Evolutionary conservation across 2,329 filamentous ascomycete genomes (phyloP).

Genomic region (Paecilomyces dactylethromorphus): DNA sequence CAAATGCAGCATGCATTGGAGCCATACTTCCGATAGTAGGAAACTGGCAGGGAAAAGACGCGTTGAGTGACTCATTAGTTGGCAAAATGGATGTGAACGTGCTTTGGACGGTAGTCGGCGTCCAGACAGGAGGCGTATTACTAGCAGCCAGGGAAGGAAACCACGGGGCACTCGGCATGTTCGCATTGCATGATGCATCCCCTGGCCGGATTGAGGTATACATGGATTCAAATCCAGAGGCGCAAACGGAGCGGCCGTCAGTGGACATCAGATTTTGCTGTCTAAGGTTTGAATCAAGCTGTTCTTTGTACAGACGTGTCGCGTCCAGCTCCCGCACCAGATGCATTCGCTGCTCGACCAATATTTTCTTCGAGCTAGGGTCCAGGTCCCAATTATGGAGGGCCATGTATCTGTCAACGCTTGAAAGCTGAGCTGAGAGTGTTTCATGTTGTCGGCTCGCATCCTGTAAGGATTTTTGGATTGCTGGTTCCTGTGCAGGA

Average conservation of each 20-base stretch:
- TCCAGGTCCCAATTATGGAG: conserved; percentile 32
- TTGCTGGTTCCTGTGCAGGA: conserved; percentile 7
- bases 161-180: neutral
- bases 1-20: neutral
- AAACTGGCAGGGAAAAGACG: conserved; percentile 1
- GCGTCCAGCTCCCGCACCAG: conserved; percentile 31
- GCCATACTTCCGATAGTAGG: neutral
- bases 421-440: conserved; percentile 25
- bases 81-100: neutral
- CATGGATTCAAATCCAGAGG: neutral
- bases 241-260: conserved; percentile 1
- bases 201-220: neutral
- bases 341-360: conserved; percentile 30
- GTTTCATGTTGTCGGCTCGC: conserved; percentile 21
- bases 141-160: neutral
- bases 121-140: neutral
- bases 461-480: conserved; percentile 20
- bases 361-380: conserved; percentile 22
- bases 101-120: neutral
- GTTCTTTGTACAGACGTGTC: conserved; percentile 29
- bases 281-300: conserved; percentile 20
- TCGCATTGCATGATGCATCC: neutral
- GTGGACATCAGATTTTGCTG: conserved; percentile 3
- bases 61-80: neutral
- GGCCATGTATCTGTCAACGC: conserved; percentile 32